Evolutionary conservation across 768 basidiomycete genomes (phyloP), one percentile per base, ranked within the genome.

Genomic region (Lyophyllum shimeji): DNA sequence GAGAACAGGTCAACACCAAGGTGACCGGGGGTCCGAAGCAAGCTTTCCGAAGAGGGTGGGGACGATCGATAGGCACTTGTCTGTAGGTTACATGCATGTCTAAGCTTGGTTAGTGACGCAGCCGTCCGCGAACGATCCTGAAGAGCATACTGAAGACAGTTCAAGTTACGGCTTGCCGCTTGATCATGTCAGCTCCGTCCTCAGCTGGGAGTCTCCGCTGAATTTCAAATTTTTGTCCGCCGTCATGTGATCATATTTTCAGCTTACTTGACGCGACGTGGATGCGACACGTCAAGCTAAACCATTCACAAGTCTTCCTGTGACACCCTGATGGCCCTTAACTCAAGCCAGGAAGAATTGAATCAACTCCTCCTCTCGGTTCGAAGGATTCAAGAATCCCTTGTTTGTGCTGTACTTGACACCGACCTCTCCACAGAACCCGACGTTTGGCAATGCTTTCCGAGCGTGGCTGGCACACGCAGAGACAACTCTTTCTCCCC

Each of bases 21-120:
- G 50, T 56, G 55, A 18, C 57, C 17, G 48, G 57, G n/a, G 59
- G 55, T 53, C 42, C 51, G 15, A 13, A 13, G 34, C 15, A 37
- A 17, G 34, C 34, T 13, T 37, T n/a, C n/a, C n/a, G n/a, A n/a
- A n/a, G n/a, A n/a, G n/a, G n/a, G n/a, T n/a, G n/a, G n/a, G n/a
- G n/a, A n/a, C n/a, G n/a, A n/a, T n/a, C n/a, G n/a, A n/a, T n/a
- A n/a, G n/a, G n/a, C n/a, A n/a, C n/a, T n/a, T n/a, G n/a, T n/a
- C n/a, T n/a, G n/a, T n/a, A n/a, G n/a, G n/a, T n/a, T n/a, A n/a
- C n/a, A n/a, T n/a, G n/a, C n/a, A n/a, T n/a, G n/a, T n/a, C n/a
- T n/a, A n/a, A n/a, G n/a, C n/a, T n/a, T n/a, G n/a, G n/a, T n/a
- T n/a, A n/a, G n/a, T n/a, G n/a, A n/a, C n/a, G n/a, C n/a, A n/a